These are phyloP conservation scores for Pilasporangium apinafurcum DNA, from an alignment of 352 stramenopile genomes.

Conservation along the genomic window DNA sequence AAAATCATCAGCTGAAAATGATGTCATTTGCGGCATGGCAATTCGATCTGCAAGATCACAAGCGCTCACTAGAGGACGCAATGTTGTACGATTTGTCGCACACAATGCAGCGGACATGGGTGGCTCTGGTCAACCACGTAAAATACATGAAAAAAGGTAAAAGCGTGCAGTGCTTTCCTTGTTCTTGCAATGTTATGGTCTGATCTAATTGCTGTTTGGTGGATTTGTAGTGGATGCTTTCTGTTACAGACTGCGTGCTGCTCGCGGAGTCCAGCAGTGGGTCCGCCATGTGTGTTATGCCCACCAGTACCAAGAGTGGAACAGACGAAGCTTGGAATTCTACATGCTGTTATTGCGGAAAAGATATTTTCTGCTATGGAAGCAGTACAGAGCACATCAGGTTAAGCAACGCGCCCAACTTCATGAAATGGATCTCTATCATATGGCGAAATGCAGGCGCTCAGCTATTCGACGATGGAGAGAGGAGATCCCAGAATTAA, in stretches of 20 bases:
- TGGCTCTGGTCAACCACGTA: neutral
- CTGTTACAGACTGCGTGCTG: neutral
- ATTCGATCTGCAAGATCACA: neutral
- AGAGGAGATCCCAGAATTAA: slow-evolving; percentile 14
- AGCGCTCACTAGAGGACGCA: neutral
- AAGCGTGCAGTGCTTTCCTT: neutral
- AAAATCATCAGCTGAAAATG: neutral
- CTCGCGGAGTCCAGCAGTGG: slow-evolving; percentile 5
- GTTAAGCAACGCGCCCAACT: neutral
- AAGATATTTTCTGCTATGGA: slow-evolving; percentile 10
- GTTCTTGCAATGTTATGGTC: neutral
- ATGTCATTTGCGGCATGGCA: neutral
- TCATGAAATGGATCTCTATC: slow-evolving; percentile 10
- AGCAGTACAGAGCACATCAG: slow-evolving; percentile 9
- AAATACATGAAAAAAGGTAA: slow-evolving; percentile 9
- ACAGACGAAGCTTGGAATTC: neutral
- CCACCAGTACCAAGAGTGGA: neutral
- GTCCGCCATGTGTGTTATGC: slow-evolving; percentile 4
- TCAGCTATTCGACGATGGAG: slow-evolving; percentile 6
- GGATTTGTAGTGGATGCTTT: slow-evolving; percentile 3
- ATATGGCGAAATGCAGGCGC: neutral
- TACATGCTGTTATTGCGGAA: neutral
- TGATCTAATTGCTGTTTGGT: neutral
- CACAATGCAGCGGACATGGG: neutral
- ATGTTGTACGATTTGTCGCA: neutral